Conservation (phyloP, 2,329 filamentous ascomycete species). For the Fusarium sp. region DNA sequence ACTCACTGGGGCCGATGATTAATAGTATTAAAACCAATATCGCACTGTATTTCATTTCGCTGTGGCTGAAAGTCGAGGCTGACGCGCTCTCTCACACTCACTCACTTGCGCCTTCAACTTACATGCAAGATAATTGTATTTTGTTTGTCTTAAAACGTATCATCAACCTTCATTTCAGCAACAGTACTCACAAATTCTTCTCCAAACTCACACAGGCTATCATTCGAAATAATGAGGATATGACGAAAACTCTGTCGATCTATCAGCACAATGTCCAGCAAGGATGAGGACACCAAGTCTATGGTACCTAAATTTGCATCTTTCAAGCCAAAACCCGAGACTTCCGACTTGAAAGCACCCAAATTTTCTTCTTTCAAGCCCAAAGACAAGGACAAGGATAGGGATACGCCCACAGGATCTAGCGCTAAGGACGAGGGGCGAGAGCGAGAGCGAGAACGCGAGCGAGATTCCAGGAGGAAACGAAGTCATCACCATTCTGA, state of each 20-base stretch:
- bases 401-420: constrained; percentile 20
- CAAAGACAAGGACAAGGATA: constrained; percentile 50
- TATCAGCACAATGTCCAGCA: constrained; percentile 41
- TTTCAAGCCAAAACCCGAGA: constrained; percentile 61
- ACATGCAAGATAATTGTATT: constrained; percentile 5
- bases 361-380: constrained; percentile 80
- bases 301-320: constrained; percentile 76
- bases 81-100: not conserved
- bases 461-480: constrained; percentile 33
- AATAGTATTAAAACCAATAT: rapidly evolving
- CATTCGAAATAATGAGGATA: not conserved
- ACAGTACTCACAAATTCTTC: not conserved
- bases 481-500: constrained; percentile 31
- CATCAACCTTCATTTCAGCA: not conserved
- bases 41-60: not conserved
- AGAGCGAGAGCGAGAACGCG: constrained; percentile 23
- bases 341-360: constrained; percentile 52
- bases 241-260: constrained; percentile 13
- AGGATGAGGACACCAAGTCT: constrained; percentile 35
- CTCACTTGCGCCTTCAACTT: constrained; percentile 1
- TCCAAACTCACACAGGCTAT: not conserved
- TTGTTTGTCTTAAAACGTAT: not conserved
- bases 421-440: constrained; percentile 27
- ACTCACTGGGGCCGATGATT: not conserved
- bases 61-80: constrained; percentile 24